Evolutionary conservation across 169 alveolate genomes (phyloP), one percentile per base, ranked within the genome.

Genomic region (Theileria parva): DNA sequence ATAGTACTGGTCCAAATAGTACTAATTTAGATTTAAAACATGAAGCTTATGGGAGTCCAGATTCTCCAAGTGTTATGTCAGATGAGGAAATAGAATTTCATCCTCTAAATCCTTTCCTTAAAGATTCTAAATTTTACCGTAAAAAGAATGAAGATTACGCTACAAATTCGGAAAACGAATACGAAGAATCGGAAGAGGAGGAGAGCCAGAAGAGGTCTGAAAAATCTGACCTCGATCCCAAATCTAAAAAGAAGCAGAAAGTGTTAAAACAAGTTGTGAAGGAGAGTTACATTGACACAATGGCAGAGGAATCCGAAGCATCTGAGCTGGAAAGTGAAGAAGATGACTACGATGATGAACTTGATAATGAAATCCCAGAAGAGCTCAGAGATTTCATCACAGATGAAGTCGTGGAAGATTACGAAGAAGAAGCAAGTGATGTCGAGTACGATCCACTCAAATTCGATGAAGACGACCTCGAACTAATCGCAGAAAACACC

Each of bases 401-500:
- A 23, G 93, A 89, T 69, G 86, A 81, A 65, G 91, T 84, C 21
- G 93, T 83, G 2, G 93, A 88, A n/a, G 88, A 85, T 15, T 71
- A 57, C 28, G 93, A 81, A 28, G 91, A 86, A 11, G 92, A 86
- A 28, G 86, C 80, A 3, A 72, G 86, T 8, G 88, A 89, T 55
- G 92, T 83, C 28, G 92, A 91, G 69, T 87, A 87, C 50, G 91
- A 91, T 48, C 92, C 89, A 32, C 77, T 87, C 57, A 81, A 86
- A 51, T 69, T 91, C 79, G 95, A 91, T 71, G 95, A 91, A 64
- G 95, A 91, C 65, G 95, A 91, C 37, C 59, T 91, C 67, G 93
- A 83, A 60, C 68, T 91, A 23, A 91, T 91, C 6, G 95, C 92
- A 21, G 95, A 91, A 76, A 91, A 91, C 71, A 91, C 92, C 9